Percentiles rank a stretch among this genome's conserved stretches.
phyloP scores from a whole-genome alignment of 345 rosid species.

The Eutrema yunnanense region DNA sequence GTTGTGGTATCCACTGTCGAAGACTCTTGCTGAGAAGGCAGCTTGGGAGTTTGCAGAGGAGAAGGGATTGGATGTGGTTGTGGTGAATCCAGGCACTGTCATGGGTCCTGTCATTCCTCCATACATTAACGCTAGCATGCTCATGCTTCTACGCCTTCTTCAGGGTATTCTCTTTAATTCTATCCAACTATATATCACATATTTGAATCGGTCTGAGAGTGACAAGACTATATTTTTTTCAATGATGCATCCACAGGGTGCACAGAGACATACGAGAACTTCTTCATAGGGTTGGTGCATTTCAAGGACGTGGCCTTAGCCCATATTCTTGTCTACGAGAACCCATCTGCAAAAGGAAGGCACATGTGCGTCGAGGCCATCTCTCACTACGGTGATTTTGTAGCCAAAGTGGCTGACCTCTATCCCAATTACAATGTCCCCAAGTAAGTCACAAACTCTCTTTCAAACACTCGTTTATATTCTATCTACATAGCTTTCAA shows the following conservation, averaged over 20 bases:
- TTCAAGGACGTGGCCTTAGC: conserved; percentile 89
- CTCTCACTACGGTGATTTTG: conserved; percentile 88
- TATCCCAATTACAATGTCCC: conserved; percentile 82
- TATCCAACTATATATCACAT: neutral
- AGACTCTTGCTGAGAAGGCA: conserved; percentile 86
- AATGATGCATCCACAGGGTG: conserved; percentile 55
- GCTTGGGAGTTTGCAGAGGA: conserved; percentile 82
- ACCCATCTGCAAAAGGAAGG: conserved; percentile 69
- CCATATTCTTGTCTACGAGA: conserved; percentile 83
- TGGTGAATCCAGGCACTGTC: conserved; percentile 88
- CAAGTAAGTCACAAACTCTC: conserved; percentile 38
- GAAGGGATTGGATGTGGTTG: conserved; percentile 79
- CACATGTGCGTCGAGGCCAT: conserved; percentile 84
- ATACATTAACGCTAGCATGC: conserved; percentile 72
- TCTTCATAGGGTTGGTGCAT: conserved; percentile 88
- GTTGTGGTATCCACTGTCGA: conserved; percentile 88
- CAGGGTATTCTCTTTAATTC: conserved; percentile 38
- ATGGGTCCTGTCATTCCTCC: conserved; percentile 86
- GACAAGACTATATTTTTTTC: neutral
- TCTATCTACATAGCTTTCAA: neutral
- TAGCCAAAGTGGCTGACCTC: conserved; percentile 81
- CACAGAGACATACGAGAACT: conserved; percentile 62
- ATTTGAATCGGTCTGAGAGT: neutral
- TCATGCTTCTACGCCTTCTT: conserved; percentile 65
- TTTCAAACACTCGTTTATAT: neutral